phyloP scores from a whole-genome alignment of 306 rosid species.

The Trichosanthes cucumerina region DNA sequence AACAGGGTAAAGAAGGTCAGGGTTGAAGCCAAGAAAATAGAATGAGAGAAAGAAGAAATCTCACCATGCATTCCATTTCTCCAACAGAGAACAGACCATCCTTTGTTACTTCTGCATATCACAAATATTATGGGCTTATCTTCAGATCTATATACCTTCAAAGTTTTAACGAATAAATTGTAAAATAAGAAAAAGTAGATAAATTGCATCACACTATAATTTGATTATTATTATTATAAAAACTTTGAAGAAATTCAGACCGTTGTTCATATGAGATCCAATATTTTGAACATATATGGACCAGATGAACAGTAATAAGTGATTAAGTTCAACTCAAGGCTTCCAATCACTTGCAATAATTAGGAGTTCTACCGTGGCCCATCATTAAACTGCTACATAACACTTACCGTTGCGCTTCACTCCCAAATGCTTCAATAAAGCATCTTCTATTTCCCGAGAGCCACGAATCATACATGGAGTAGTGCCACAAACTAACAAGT shows the following conservation, averaged over 20 bases:
- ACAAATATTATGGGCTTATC: slow-evolving; percentile 18
- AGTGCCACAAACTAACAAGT: slow-evolving; percentile 94
- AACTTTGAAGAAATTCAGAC: not conserved
- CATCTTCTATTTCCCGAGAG: slow-evolving; percentile 81
- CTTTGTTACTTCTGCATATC: slow-evolving; percentile 81
- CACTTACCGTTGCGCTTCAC: slow-evolving; percentile 85
- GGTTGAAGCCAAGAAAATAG: not conserved
- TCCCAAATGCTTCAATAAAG: slow-evolving; percentile 85
- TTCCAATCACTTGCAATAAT: not conserved
- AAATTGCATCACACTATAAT: not conserved
- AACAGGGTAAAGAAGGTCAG: not conserved
- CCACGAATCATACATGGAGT: slow-evolving; percentile 99
- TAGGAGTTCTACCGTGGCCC: not conserved
- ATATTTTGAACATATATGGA: not conserved
- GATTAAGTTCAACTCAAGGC: not conserved
- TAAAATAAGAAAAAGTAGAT: not conserved
- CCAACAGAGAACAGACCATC: slow-evolving; percentile 98
- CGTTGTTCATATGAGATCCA: not conserved
- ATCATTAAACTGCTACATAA: not conserved
- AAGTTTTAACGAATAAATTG: not conserved
- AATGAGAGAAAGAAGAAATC: slow-evolving; percentile 15
- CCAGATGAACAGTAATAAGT: not conserved
- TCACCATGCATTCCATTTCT: slow-evolving; percentile 99
- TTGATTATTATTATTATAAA: not conserved
- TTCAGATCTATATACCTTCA: slow-evolving; percentile 1